phyloP scores from a whole-genome alignment of 306 rosid genomes.

The Biancaea sappan region DNA sequence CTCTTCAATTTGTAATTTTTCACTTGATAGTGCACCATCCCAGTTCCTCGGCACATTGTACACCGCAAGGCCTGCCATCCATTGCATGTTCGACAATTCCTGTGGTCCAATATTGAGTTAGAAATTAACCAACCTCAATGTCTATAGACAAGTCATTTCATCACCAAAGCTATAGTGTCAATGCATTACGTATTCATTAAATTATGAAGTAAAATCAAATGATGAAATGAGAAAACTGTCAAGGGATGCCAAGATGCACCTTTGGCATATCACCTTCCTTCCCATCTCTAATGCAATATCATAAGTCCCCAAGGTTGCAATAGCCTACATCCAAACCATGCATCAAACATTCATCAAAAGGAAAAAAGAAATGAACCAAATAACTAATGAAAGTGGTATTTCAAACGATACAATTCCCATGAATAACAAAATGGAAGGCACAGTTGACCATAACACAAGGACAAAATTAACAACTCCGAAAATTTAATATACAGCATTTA shows the following conservation, averaged over 20 bases:
- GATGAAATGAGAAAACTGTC: constrained; percentile 12
- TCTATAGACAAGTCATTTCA: constrained; percentile 1
- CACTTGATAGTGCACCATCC: constrained; percentile 93
- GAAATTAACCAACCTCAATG: constrained; percentile 31
- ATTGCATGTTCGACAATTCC: constrained; percentile 81
- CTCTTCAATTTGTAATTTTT: constrained; percentile 69
- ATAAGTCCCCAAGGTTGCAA: constrained; percentile 93
- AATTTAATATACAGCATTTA: not conserved
- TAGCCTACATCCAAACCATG: constrained; percentile 59
- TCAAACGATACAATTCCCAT: constrained; percentile 18
- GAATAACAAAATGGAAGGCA: constrained; percentile 28
- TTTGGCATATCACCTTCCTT: constrained; percentile 89
- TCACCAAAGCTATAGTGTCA: not conserved
- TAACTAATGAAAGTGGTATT: constrained; percentile 6
- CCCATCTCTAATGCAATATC: constrained; percentile 91
- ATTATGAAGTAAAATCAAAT: not conserved
- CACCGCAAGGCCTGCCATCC: constrained; percentile 97
- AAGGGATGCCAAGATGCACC: constrained; percentile 53
- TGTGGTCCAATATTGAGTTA: constrained; percentile 43
- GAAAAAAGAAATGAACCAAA: constrained; percentile 17
- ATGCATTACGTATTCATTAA: not conserved
- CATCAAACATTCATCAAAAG: constrained; percentile 13
- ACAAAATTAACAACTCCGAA: not conserved
- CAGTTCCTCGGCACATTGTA: constrained; percentile 87
- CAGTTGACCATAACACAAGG: constrained; percentile 10